Evolutionary conservation across 2,329 filamentous ascomycete genomes (phyloP), one percentile per base, ranked within the genome.

Genomic region (Trichoderma citrinoviride): DNA sequence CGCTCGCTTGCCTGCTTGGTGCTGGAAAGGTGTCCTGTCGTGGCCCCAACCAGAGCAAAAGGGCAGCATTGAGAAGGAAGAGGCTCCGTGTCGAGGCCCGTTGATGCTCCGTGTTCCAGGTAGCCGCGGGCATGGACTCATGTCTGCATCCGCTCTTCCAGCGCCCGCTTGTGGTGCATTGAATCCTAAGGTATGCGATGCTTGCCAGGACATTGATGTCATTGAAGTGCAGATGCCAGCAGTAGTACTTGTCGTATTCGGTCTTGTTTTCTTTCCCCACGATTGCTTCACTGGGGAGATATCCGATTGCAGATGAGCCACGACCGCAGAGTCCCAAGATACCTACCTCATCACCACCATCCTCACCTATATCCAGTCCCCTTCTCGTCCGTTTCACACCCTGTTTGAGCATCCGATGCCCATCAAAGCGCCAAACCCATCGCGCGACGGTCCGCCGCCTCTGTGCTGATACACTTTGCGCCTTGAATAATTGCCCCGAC

Each of bases 401-500:
- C 7, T 37, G 56, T 33, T 44, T 27, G 33, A 8, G 33, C 33
- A 2, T 37, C 8, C 10, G 29, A 29, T 21, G 37, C 33, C 33
- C 33, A 12, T 12, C 54, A 46, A 15, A 23, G 54, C 54, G 54
- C 23, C 41, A 27, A 54, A 43, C 33, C n/a, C 49, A 19, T 62
- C 19, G 58, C 58, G 46, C 33, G 58, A 53, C 58, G 58, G 37
- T 15, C 44, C 57, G 57, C 37, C 46, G 7, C 10, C 33, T 37
- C 27, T 3, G n/a, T 57, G 46, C 43, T 64, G 61, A 56, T 43
- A 64, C 61, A 53, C 62, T 21, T 12, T 29, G 47, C 60, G 62
- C 55, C 40, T 65, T 55, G 62, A 60, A 65, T 49, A 21, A 37
- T 41, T 46, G 23, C 47, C 55, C 62, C 55, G 47, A 58, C 54